Percentiles rank a stretch among this genome's conserved stretches.
These are phyloP conservation scores for Phytophthora rubi DNA, from an alignment of 352 stramenopile genomes.

Conservation along the genomic window DNA sequence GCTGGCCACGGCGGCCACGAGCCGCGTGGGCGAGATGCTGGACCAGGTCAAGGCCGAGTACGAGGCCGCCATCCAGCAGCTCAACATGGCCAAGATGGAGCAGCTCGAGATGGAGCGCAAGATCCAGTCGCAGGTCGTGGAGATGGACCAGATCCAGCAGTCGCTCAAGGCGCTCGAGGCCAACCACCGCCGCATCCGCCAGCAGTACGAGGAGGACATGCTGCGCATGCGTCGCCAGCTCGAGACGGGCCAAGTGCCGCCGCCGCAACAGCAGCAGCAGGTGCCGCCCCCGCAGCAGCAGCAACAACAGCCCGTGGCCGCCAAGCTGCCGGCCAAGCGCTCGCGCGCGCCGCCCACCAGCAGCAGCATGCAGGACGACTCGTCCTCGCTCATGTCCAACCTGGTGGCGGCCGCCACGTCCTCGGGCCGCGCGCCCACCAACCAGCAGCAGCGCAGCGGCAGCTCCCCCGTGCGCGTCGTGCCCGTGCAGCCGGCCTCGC, in stretches of 20 bases:
- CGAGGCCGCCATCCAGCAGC: slow-evolving; percentile 82
- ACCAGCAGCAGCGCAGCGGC: slow-evolving; percentile 26
- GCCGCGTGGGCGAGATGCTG: slow-evolving; percentile 80
- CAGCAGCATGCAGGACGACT: slow-evolving; percentile 55
- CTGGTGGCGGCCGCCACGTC: slow-evolving; percentile 59
- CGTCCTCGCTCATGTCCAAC: slow-evolving; percentile 69
- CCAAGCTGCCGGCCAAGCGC: slow-evolving; percentile 67
- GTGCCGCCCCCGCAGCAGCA: slow-evolving; percentile 53
- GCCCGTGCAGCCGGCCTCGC: slow-evolving; percentile 72
- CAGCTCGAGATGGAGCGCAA: slow-evolving; percentile 90
- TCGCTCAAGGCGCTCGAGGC: slow-evolving; percentile 84
- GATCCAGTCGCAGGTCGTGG: slow-evolving; percentile 85
- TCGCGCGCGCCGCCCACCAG: slow-evolving; percentile 51
- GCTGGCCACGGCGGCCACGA: slow-evolving; percentile 46
- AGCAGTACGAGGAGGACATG: slow-evolving; percentile 89
- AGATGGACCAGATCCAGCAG: slow-evolving; percentile 91
- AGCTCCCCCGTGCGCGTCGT: slow-evolving; percentile 70
- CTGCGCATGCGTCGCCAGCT: slow-evolving; percentile 84
- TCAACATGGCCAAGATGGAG: slow-evolving; percentile 90
- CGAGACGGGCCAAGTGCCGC: slow-evolving; percentile 53
- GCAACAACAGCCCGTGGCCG: slow-evolving; percentile 1
- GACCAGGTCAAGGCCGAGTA: slow-evolving; percentile 88
- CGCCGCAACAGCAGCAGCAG: slow-evolving; percentile 41
- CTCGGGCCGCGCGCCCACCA: slow-evolving; percentile 48
- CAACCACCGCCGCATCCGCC: slow-evolving; percentile 81